Evolutionary conservation across 177 flowering plant genomes (phyloP), one percentile per base, ranked within the genome.

Genomic region (Vitis hybrid): DNA sequence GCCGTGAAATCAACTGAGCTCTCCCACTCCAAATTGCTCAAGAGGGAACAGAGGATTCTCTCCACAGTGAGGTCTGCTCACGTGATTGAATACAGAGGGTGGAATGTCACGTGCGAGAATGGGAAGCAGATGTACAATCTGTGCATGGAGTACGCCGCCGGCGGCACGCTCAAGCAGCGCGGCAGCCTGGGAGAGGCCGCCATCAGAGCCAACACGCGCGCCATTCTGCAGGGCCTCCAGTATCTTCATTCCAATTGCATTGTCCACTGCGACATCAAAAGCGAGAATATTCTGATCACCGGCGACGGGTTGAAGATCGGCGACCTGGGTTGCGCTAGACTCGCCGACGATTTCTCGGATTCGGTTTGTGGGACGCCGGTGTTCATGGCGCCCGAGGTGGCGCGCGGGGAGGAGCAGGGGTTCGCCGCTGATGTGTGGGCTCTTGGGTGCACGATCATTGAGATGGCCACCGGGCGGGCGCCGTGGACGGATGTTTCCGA

Each of bases 321-420:
- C 15, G 83, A 82, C 50, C 67, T 82, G 18, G 85, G 85, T 9
- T 77, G 82, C 52, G 79, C 82, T 8, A 74, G 54, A 66, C 2
- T 65, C 64, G 78, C 50, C 2, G 66, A 54, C 11, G 68, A 57
- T 49, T 56, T 21, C 58, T 46, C 70, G 3, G 15, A 1, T 30
- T 30, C 48, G 14, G 67, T 40, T 60, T 21, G 24, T 56, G 9
- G 84, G n/a, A 79, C 84, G 4, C 84, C 84, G 10, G 56, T 24
- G 2, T 82, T 63, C 69, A 82, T 82, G 84, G 80, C 84, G 11
- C 84, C 84, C 1, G 84, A 82, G 68, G 85, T 77, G 74, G 85
- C 81, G 46, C 78, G 79, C 13, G 85, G 85, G 1, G 85, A 82
- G 24, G 59, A 78, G 6, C 83, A 78, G 64, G 72, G 76, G 24